These are phyloP conservation scores for Rhynchospora breviuscula DNA, from an alignment of 176 grass and related monocot species.

Conservation along the genomic window DNA sequence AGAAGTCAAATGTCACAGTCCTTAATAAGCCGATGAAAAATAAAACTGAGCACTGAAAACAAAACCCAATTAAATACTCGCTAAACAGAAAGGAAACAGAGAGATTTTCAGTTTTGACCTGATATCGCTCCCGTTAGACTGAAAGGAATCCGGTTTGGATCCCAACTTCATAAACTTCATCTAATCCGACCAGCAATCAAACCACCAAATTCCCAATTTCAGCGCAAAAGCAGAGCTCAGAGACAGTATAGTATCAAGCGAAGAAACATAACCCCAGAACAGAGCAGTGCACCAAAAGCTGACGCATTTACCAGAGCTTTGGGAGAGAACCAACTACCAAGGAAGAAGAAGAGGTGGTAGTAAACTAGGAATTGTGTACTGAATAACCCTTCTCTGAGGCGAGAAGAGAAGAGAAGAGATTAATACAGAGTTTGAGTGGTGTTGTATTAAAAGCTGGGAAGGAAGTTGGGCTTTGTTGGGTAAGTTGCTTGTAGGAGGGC, in stretches of 20 bases:
- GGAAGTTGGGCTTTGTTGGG: neutral
- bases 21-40: no score
- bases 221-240: neutral
- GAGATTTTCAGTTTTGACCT: slow-evolving; percentile 36
- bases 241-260: neutral
- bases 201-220: neutral
- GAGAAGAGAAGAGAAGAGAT: slow-evolving; percentile 11
- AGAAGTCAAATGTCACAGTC: no score
- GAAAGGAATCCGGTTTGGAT: slow-evolving; percentile 90
- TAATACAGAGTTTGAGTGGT: slow-evolving; percentile 3
- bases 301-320: neutral
- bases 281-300: slow-evolving; percentile 17
- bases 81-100: neutral
- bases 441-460: slow-evolving; percentile 35
- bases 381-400: neutral
- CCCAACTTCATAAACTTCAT: slow-evolving; percentile 99
- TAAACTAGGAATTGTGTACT: no score
- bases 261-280: neutral
- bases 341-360: neutral
- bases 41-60: no score
- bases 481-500: neutral
- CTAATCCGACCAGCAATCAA: neutral
- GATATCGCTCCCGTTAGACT: slow-evolving; percentile 68
- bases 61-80: neutral
- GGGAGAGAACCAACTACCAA: neutral